Percentiles rank a stretch among this genome's conserved stretches.
Evolutionary conservation across 306 rosid genomes (phyloP).

Genomic region (Cucumis sativus): Cucumber_9930_V3 NC_026657.2:30040001-30040500

Average conservation of each 20-base stretch:
- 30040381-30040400: background rate
- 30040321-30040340: background rate
- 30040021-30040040: too few species aligned
- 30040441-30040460: background rate
- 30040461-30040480: background rate
- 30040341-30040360: background rate
- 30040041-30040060: too few species aligned
- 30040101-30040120: too few species aligned
- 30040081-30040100: too few species aligned
- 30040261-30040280: background rate
- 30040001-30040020: too few species aligned
- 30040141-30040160: too few species aligned
- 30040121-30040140: too few species aligned
- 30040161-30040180: background rate
- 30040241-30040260: background rate
- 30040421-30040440: background rate
- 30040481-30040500: constrained; percentile 3
- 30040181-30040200: background rate
- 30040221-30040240: background rate
- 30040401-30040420: background rate
- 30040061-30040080: too few species aligned
- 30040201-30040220: background rate
- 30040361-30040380: background rate
- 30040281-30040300: background rate
- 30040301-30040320: background rate